Evolutionary conservation across 2,329 filamentous ascomycete species (phyloP).

Genomic region (Elsinoe arachidis): DNA sequence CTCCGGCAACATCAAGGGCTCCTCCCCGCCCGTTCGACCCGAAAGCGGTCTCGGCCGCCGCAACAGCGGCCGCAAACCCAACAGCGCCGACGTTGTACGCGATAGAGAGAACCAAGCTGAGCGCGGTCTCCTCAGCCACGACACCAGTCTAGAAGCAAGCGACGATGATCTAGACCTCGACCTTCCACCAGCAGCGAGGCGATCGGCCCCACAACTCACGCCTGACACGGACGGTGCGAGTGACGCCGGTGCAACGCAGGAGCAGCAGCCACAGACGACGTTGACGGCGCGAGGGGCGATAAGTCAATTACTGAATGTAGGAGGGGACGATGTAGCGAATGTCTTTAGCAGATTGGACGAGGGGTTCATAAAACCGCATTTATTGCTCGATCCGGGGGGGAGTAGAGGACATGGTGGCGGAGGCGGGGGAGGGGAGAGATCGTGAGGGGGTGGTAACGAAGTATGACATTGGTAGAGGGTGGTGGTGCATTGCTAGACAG

Average conservation of each 20-base stretch:
- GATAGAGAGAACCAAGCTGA: constrained; percentile 38
- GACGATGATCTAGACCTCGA: constrained; percentile 52
- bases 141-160: constrained; percentile 34
- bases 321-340: constrained; percentile 77
- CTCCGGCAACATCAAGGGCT: constrained; percentile 43
- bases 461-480: background rate
- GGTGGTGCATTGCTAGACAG: background rate
- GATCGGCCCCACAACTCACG: constrained; percentile 34
- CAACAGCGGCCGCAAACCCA: constrained; percentile 39
- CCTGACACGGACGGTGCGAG: constrained; percentile 14
- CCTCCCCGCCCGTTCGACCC: constrained; percentile 39
- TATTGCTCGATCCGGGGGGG: constrained; percentile 63
- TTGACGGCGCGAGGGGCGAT: constrained; percentile 70
- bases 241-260: background rate
- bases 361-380: constrained; percentile 86
- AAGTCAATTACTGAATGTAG: constrained; percentile 65
- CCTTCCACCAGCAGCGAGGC: constrained; percentile 48
- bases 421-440: background rate
- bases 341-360: constrained; percentile 91
- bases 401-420: constrained; percentile 14
- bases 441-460: background rate
- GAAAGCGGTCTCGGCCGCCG: constrained; percentile 40
- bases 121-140: constrained; percentile 47
- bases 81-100: constrained; percentile 27
- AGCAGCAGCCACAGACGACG: constrained; percentile 4